These are phyloP conservation scores for Aspergillus sp. DNA, from an alignment of 2,329 filamentous ascomycete genomes.

Conservation along the genomic window DNA sequence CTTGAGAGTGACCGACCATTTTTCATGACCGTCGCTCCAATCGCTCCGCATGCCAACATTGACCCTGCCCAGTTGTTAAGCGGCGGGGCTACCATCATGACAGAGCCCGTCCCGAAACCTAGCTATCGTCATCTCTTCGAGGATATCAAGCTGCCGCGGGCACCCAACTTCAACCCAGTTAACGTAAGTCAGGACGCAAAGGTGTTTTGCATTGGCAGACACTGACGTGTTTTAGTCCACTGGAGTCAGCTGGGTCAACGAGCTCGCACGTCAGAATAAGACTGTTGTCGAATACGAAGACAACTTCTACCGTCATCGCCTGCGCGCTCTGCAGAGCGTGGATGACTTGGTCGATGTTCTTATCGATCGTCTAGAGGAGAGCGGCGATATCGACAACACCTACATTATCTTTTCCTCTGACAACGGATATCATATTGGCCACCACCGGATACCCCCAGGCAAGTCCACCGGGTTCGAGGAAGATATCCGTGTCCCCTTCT, in stretches of 20 bases:
- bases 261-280: conserved; percentile 33
- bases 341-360: conserved; percentile 43
- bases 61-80: too few relatives aligned
- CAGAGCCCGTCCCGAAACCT: too few relatives aligned
- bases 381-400: conserved; percentile 38
- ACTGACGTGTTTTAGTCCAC: conserved; percentile 15
- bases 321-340: conserved; percentile 41
- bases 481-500: conserved; percentile 48
- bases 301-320: conserved; percentile 38
- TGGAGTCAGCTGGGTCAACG: conserved; percentile 36
- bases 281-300: conserved; percentile 41
- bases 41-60: conserved; percentile 57
- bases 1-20: conserved; percentile 49
- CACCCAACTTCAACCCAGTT: conserved; percentile 57
- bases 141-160: conserved; percentile 51
- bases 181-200: conserved; percentile 35
- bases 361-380: conserved; percentile 28
- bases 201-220: too few relatives aligned
- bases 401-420: conserved; percentile 51
- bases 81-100: too few relatives aligned
- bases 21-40: conserved; percentile 57
- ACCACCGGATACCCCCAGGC: conserved; percentile 48
- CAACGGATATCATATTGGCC: conserved; percentile 50
- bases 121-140: conserved; percentile 56
- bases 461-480: conserved; percentile 49